phyloP scores from a whole-genome alignment of 2,329 filamentous ascomycete genomes.

The Fusarium neocosmosporiellum region DNA sequence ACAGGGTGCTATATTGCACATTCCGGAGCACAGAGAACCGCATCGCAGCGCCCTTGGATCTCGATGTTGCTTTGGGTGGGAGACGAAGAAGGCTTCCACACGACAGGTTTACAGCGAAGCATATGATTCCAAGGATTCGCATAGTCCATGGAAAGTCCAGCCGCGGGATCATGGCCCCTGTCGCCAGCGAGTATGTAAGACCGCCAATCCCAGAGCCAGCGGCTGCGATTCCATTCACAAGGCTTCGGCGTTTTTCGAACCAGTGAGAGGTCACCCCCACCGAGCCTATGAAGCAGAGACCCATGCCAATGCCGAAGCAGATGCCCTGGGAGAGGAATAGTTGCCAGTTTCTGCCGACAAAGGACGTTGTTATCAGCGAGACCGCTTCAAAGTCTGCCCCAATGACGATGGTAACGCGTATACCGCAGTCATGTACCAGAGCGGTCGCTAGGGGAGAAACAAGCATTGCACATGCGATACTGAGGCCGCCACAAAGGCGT shows the following conservation, averaged over 20 bases:
- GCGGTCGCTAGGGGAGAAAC: constrained; percentile 54
- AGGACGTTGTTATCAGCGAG: constrained; percentile 65
- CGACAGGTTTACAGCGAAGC: constrained; percentile 60
- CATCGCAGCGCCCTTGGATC: neutral
- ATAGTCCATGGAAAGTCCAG: constrained; percentile 69
- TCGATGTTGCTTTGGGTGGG: neutral
- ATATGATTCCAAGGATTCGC: constrained; percentile 60
- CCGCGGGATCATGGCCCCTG: constrained; percentile 63
- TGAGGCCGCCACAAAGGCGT: constrained; percentile 70
- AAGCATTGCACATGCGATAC: constrained; percentile 57
- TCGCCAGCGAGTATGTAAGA: constrained; percentile 36
- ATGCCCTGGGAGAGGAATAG: constrained; percentile 69
- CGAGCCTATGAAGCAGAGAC: constrained; percentile 67
- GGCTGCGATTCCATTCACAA: constrained; percentile 67
- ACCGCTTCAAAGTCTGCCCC: constrained; percentile 63
- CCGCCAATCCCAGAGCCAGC: constrained; percentile 61
- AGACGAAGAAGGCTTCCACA: neutral
- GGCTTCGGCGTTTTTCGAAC: constrained; percentile 65
- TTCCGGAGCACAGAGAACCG: neutral
- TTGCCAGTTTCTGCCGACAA: constrained; percentile 67
- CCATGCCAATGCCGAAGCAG: constrained; percentile 70
- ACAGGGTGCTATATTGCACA: neutral
- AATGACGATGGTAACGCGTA: constrained; percentile 54
- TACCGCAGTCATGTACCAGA: constrained; percentile 34
- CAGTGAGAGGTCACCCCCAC: constrained; percentile 70